Evolutionary conservation across 169 alveolate genomes (phyloP).

Genomic region (Plasmodium gallinaceum): DNA sequence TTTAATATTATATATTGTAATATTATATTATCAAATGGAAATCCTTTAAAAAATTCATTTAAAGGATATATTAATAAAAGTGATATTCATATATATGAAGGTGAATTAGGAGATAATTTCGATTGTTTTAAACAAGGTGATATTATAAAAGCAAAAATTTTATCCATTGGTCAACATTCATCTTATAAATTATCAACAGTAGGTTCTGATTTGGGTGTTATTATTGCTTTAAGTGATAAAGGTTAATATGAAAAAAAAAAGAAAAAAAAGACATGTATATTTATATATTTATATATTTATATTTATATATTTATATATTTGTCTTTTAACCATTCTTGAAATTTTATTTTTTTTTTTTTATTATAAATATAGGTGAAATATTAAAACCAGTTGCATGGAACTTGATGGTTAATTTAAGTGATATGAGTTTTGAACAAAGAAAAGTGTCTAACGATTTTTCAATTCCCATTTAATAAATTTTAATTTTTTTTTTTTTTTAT

Average conservation of each 20-base stretch:
- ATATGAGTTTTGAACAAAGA: constrained; percentile 64
- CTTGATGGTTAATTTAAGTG: constrained; percentile 45
- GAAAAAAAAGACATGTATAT: not conserved
- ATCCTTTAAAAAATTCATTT: constrained; percentile 22
- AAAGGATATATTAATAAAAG: constrained; percentile 62
- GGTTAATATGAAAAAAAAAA: constrained; percentile 23
- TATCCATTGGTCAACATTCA: constrained; percentile 50
- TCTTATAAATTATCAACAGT: constrained; percentile 62
- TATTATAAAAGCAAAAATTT: constrained; percentile 52
- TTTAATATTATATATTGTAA: constrained; percentile 49
- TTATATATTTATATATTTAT: not conserved
- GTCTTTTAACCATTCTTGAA: too few relatives aligned
- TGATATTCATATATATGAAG: constrained; percentile 68
- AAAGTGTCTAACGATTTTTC: constrained; percentile 67
- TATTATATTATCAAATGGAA: constrained; percentile 15
- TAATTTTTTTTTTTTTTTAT: not conserved
- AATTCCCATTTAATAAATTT: constrained; percentile 8
- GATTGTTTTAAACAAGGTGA: constrained; percentile 72
- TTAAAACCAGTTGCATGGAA: constrained; percentile 75
- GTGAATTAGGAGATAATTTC: constrained; percentile 66
- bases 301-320: not conserved
- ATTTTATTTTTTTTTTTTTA: constrained; percentile 3
- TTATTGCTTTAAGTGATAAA: constrained; percentile 37
- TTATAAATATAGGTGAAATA: constrained; percentile 40
- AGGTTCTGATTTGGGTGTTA: constrained; percentile 68